Percentiles rank a stretch among this genome's conserved stretches.
These are phyloP conservation scores for Iris macrosiphon DNA, from an alignment of 106 monocot species.

Conservation along the genomic window DNA sequence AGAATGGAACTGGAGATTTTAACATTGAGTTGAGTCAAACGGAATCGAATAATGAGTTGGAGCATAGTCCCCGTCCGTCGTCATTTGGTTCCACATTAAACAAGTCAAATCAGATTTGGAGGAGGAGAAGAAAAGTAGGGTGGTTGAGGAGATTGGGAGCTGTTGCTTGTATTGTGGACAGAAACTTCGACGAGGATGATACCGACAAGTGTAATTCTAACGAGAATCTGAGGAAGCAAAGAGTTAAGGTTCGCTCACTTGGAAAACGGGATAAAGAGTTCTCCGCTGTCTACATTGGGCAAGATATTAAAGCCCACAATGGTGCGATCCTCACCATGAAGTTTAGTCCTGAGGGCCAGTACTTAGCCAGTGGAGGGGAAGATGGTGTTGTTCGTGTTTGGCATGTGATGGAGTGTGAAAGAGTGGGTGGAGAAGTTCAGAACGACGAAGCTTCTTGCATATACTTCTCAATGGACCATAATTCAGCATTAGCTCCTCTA, in stretches of 20 bases:
- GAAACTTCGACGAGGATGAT: conserved; percentile 12
- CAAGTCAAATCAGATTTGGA: too few relatives aligned
- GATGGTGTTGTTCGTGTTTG: conserved; percentile 73
- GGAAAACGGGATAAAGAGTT: conserved; percentile 56
- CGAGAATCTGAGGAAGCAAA: conserved; percentile 5
- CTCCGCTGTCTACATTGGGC: conserved; percentile 51
- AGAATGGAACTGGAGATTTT: too few relatives aligned
- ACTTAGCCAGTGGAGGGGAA: conserved; percentile 77
- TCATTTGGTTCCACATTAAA: conserved; percentile 19
- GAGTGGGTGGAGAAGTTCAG: conserved; percentile 14
- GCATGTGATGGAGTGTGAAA: conserved; percentile 29
- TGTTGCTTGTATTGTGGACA: conserved; percentile 30
- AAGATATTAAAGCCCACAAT: conserved; percentile 64
- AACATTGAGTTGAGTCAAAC: too few relatives aligned
- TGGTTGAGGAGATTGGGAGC: conserved; percentile 61
- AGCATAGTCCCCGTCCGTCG: too few relatives aligned
- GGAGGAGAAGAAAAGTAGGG: conserved; percentile 1
- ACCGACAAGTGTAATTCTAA: background rate
- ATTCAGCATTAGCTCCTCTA: conserved; percentile 24
- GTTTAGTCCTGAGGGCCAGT: conserved; percentile 57
- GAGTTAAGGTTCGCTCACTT: conserved; percentile 36
- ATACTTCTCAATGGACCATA: conserved; percentile 33
- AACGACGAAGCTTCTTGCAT: conserved; percentile 47
- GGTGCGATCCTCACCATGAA: conserved; percentile 68
- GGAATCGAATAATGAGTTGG: conserved; percentile 1